Evolutionary conservation across 768 basidiomycete species (phyloP).

Genomic region (Leccinum longicurvipes): DNA sequence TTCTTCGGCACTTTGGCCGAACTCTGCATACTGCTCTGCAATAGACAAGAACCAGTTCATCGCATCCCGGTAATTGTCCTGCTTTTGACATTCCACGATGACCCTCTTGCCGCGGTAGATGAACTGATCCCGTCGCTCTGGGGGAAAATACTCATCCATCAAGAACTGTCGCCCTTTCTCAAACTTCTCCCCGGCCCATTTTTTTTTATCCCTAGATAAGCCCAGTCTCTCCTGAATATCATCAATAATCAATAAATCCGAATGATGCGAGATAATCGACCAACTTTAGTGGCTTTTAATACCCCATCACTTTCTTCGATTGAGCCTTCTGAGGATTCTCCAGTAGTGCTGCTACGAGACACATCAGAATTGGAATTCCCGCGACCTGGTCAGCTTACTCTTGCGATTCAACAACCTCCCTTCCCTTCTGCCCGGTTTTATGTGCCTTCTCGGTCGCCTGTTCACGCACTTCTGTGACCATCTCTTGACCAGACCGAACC

Average conservation of each 20-base stretch:
- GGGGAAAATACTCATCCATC: constrained; percentile 82
- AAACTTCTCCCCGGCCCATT: constrained; percentile 47
- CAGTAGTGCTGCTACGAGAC: constrained; percentile 22
- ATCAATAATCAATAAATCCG: background rate
- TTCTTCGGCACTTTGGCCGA: constrained; percentile 41
- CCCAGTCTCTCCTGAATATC: constrained; percentile 39
- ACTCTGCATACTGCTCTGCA: constrained; percentile 58
- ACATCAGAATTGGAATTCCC: background rate
- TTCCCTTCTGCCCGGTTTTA: background rate
- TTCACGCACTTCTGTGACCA: background rate
- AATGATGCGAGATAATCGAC: constrained; percentile 1
- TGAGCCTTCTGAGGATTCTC: constrained; percentile 8
- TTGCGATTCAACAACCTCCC: constrained; percentile 3
- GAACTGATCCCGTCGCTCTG: constrained; percentile 88
- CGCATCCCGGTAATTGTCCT: constrained; percentile 83
- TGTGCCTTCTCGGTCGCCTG: constrained; percentile 10
- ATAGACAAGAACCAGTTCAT: constrained; percentile 69
- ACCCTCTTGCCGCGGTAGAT: constrained; percentile 94
- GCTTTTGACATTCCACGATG: constrained; percentile 89
- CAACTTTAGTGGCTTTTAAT: constrained; percentile 29
- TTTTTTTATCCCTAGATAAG: constrained; percentile 68
- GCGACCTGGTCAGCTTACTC: constrained; percentile 10
- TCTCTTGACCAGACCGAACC: constrained; percentile 13
- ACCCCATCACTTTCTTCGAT: constrained; percentile 25
- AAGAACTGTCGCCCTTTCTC: constrained; percentile 67